Evolutionary conservation across 169 alveolate species (phyloP).

Genomic region (Theileria luwenshuni): DNA sequence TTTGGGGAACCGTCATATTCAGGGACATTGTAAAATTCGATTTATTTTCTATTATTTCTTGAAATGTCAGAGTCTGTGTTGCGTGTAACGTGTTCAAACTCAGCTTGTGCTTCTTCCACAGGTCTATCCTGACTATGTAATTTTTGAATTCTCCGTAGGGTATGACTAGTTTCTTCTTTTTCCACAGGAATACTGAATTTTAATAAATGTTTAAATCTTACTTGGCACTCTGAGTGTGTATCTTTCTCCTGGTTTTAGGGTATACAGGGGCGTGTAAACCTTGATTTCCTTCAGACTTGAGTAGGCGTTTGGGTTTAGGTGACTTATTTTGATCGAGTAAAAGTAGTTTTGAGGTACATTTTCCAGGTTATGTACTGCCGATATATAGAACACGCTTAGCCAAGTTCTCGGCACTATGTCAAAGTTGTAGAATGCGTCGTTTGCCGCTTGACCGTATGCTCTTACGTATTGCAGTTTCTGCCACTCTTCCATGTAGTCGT

Average conservation of each 20-base stretch:
- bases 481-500: conserved; percentile 48
- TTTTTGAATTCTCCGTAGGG: conserved; percentile 81
- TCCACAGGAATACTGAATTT: conserved; percentile 75
- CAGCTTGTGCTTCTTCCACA: conserved; percentile 79
- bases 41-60: conserved; percentile 76
- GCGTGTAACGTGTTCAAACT: conserved; percentile 79
- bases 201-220: conserved; percentile 18
- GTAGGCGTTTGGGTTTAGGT: conserved; percentile 28
- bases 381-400: conserved; percentile 63
- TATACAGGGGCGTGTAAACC: conserved; percentile 74
- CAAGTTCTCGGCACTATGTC: conserved; percentile 42
- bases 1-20: conserved; percentile 64
- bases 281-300: conserved; percentile 49
- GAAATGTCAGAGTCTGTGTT: conserved; percentile 71
- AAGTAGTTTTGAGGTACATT: conserved; percentile 50
- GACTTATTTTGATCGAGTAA: conserved; percentile 57
- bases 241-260: conserved; percentile 74
- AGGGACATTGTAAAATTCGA: conserved; percentile 76
- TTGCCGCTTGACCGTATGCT: conserved; percentile 17
- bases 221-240: conserved; percentile 63
- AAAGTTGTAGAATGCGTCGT: conserved; percentile 21
- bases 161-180: conserved; percentile 66
- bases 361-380: conserved; percentile 66
- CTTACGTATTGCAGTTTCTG: conserved; percentile 34
- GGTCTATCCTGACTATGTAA: conserved; percentile 74